Evolutionary conservation across 805 yeast genomes (phyloP).

Genomic region (Priceomyces castillae): DNA sequence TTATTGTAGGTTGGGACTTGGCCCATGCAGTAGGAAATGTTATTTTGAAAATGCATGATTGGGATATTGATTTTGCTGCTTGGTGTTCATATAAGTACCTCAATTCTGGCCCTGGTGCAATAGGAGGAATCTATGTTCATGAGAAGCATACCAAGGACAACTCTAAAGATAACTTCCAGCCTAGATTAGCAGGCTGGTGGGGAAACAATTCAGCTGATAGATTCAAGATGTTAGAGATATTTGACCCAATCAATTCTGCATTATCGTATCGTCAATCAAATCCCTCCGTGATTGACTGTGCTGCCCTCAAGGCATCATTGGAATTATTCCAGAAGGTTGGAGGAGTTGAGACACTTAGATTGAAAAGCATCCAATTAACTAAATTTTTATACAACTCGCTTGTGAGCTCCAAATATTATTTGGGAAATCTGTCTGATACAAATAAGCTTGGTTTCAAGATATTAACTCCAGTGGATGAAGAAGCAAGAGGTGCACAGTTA

Average conservation of each 20-base stretch:
- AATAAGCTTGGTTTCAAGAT: conserved; percentile 53
- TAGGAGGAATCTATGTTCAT: conserved; percentile 82
- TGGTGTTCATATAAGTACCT: conserved; percentile 94
- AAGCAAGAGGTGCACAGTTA: conserved; percentile 76
- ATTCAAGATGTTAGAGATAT: conserved; percentile 75
- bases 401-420: conserved; percentile 44
- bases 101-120: conserved; percentile 92
- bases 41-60: conserved; percentile 70
- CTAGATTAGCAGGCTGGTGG: conserved; percentile 97
- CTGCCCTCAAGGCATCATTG: conserved; percentile 64
- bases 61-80: conserved; percentile 90
- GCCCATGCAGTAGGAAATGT: conserved; percentile 96
- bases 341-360: conserved; percentile 58
- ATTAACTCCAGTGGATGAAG: conserved; percentile 61
- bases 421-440: conserved; percentile 11
- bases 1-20: conserved; percentile 87
- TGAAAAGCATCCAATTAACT: conserved; percentile 59
- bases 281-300: conserved; percentile 85
- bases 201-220: conserved; percentile 72
- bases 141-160: conserved; percentile 41
- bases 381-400: conserved; percentile 51
- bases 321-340: conserved; percentile 59
- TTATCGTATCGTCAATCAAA: conserved; percentile 86
- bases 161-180: conserved; percentile 35
- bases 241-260: conserved; percentile 83